Evolutionary conservation across 192 early-diverging fungal genomes (phyloP).

Genomic region (Allomyces macrogynus): DNA sequence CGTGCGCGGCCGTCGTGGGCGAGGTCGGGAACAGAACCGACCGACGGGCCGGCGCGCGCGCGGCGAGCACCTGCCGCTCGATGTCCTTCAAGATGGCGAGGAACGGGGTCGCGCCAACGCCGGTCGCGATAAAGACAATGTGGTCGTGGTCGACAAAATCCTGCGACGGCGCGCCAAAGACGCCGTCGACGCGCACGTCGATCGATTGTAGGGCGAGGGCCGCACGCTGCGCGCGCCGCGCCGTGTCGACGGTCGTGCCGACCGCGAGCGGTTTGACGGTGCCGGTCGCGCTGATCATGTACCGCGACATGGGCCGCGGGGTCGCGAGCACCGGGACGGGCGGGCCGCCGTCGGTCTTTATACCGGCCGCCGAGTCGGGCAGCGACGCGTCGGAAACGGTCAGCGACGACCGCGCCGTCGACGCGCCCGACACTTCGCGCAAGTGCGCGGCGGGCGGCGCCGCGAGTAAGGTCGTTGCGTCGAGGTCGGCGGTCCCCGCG

Average conservation of each 20-base stretch:
- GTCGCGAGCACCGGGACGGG: not conserved
- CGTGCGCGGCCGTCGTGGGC: constrained; percentile 28
- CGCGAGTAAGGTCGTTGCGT: no score
- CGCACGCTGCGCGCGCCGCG: no score
- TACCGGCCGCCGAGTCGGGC: no score
- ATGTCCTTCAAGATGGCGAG: constrained; percentile 51
- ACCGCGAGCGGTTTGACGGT: no score
- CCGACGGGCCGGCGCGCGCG: constrained; percentile 24
- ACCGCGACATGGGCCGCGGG: no score
- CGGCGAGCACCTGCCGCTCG: constrained; percentile 41
- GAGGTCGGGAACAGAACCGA: constrained; percentile 53
- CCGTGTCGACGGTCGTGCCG: no score
- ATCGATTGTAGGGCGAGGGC: not conserved
- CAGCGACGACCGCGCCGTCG: no score
- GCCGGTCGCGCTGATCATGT: no score
- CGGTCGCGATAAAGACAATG: constrained; percentile 49
- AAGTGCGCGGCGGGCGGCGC: no score
- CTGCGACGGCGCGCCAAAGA: constrained; percentile 46
- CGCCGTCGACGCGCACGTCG: constrained; percentile 32
- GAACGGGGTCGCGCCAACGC: constrained; percentile 61
- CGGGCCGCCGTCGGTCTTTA: not conserved
- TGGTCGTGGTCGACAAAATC: constrained; percentile 56
- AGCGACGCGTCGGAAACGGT: no score
- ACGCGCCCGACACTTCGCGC: no score
- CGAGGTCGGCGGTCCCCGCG: not conserved